These are phyloP conservation scores for Begonia masoniana DNA, from an alignment of 306 rosid genomes.

Conservation along the genomic window DNA sequence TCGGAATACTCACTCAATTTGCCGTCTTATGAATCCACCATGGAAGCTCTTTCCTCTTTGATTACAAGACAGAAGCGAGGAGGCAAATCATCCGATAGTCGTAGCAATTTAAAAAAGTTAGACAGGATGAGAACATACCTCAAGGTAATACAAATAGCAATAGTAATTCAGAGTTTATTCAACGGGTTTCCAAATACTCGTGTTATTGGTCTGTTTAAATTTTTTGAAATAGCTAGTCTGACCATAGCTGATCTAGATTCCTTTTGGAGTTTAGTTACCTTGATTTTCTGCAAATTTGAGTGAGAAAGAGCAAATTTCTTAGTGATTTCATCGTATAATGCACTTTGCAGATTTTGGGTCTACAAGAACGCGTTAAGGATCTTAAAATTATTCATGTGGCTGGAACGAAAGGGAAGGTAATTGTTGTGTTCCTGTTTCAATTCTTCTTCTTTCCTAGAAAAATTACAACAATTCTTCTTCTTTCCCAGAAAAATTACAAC, in stretches of 20 bases:
- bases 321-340: no score
- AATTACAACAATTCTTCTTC: no score
- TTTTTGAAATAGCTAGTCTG: not conserved
- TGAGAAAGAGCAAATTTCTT: slow-evolving; percentile 2
- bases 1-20: slow-evolving; percentile 10
- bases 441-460: no score
- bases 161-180: no score
- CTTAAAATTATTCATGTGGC: slow-evolving; percentile 76
- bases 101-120: slow-evolving; percentile 23
- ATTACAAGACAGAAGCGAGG: slow-evolving; percentile 49
- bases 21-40: slow-evolving; percentile 43
- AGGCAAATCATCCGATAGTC: slow-evolving; percentile 18
- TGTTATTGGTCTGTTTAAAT: no score
- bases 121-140: slow-evolving; percentile 43
- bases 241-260: no score
- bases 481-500: no score
- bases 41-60: slow-evolving; percentile 72
- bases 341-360: slow-evolving; percentile 37
- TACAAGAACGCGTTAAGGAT: slow-evolving; percentile 37
- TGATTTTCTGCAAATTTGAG: no score
- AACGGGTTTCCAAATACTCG: no score
- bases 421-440: no score
- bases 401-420: slow-evolving; percentile 85
- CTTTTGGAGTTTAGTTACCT: no score
- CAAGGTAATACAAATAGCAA: slow-evolving; percentile 23